Base-by-base conservation (phyloP, 371 early-diverging fungal genomes). In the Entomophthora muscae region DNA sequence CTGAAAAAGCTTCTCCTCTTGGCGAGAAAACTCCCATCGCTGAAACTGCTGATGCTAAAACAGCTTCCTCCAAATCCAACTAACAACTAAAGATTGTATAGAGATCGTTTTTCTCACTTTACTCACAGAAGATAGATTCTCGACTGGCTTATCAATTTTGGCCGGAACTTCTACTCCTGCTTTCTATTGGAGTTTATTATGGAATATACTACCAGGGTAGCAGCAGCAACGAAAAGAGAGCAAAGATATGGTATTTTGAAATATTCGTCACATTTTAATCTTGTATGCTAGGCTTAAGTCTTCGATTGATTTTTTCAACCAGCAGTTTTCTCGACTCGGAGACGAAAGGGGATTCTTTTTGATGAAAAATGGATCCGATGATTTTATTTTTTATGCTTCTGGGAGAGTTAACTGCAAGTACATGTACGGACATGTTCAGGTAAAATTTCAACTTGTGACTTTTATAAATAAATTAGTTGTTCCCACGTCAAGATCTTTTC, bases 321-420 rank as follows among this genome's bases (percentile, higher is more conserved):
- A 59, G 26, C 58, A 65, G 17, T 65, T 65, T 42, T 28, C 60
- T 52, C 52, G 28, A 3, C 23, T 65, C 22, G 65, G 65, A n/a
- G 57, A 65, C 51, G 58, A 57, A 5, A 26, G 57, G 13, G 65
- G 65, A 13, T 56, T 52, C 53, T 59, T 65, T 30, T 52, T 65
- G 0, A 59, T 65, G 58, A 53, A 53, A n/a, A 56, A 65, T 32
- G 57, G 65, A 1, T 32, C 65, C n/a, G 53, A 31, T 22, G 65
- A 65, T 17, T 65, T 59, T 52, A 21, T 65, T 27, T 65, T 65
- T 30, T 65, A 65, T 30, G 65, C 65, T 22, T 42, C 59, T 58
- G 65, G 65, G 28, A 28, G 65, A 28, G 23, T 52, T 30, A 56
- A 65, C 32, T 65, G 65, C 30, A 56, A 59, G 10, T 65, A 32